A percentile compares a stretch with the other conserved stretches of the same genome.
phyloP scores from a whole-genome alignment of 805 yeast species.

The Starmerella bombi region DNA sequence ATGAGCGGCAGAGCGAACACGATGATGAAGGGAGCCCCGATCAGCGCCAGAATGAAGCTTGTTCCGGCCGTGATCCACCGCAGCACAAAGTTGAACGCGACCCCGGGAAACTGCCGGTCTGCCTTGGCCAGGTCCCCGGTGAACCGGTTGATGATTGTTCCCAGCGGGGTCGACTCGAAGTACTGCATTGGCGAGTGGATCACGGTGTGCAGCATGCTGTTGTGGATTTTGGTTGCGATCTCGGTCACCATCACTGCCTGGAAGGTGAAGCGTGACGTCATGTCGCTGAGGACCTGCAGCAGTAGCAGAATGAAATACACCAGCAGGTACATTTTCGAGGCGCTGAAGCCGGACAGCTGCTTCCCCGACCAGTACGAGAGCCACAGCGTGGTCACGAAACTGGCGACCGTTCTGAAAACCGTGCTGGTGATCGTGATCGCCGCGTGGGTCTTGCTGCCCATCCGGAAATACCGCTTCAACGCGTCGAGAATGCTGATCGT shows the following conservation, averaged over 20 bases:
- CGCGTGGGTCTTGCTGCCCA: neutral
- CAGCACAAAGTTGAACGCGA: conserved; percentile 27
- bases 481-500: neutral
- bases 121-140: conserved; percentile 76
- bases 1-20: conserved; percentile 53
- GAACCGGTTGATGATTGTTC: conserved; percentile 77
- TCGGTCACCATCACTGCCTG: conserved; percentile 12
- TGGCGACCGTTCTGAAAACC: neutral
- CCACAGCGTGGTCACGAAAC: conserved; percentile 10
- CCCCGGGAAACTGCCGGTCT: conserved; percentile 46
- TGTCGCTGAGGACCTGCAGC: conserved; percentile 4
- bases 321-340: conserved; percentile 13
- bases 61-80: conserved; percentile 23
- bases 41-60: conserved; percentile 43
- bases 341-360: conserved; percentile 11
- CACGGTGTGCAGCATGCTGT: conserved; percentile 56
- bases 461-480: neutral
- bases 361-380: conserved; percentile 19
- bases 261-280: conserved; percentile 8
- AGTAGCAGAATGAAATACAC: conserved; percentile 12
- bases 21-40: conserved; percentile 73
- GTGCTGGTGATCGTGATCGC: neutral
- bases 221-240: conserved; percentile 32
- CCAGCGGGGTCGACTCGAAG: conserved; percentile 89
- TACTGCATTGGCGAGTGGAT: conserved; percentile 84